phyloP scores from a whole-genome alignment of 768 basidiomycete species.

The Lactarius sanguifluus region DNA sequence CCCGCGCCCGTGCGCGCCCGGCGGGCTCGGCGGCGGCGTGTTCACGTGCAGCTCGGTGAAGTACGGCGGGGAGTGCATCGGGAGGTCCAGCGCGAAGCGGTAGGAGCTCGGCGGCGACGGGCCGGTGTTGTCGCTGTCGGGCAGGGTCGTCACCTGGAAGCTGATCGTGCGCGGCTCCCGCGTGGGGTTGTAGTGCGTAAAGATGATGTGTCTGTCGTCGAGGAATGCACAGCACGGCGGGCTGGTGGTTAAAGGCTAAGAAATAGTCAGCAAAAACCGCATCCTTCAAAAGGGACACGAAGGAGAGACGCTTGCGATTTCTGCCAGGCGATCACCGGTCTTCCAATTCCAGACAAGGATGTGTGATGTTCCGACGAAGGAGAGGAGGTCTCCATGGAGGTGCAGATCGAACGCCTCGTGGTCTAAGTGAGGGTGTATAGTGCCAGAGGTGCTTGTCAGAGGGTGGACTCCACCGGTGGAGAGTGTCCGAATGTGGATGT shows the following conservation, averaged over 20 bases:
- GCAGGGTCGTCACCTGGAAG: constrained; percentile 4
- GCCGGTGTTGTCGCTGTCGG: not conserved
- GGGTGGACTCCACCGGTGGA: constrained; percentile 18
- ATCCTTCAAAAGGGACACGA: not conserved
- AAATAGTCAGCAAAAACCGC: not conserved
- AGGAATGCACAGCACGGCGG: constrained; percentile 6
- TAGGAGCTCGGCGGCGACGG: not conserved
- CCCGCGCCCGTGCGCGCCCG: not conserved
- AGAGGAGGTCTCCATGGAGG: not conserved
- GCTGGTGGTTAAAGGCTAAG: not conserved
- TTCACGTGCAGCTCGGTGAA: not conserved
- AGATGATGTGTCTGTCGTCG: constrained; percentile 4
- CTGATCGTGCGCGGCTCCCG: not conserved
- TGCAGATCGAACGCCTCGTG: not conserved
- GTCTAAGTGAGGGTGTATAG: not conserved
- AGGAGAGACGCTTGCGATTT: constrained; percentile 3
- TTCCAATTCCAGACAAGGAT: constrained; percentile 15
- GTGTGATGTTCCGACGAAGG: not conserved
- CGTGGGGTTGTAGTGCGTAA: not conserved
- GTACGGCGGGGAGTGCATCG: not conserved
- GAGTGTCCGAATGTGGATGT: constrained; percentile 13
- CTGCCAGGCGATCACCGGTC: not conserved
- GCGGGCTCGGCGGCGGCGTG: not conserved
- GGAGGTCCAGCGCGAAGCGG: not conserved
- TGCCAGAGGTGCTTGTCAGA: constrained; percentile 9